Evolutionary conservation across 2,329 filamentous ascomycete species (phyloP).

Genomic region (Mycosphaerella sp.): DNA sequence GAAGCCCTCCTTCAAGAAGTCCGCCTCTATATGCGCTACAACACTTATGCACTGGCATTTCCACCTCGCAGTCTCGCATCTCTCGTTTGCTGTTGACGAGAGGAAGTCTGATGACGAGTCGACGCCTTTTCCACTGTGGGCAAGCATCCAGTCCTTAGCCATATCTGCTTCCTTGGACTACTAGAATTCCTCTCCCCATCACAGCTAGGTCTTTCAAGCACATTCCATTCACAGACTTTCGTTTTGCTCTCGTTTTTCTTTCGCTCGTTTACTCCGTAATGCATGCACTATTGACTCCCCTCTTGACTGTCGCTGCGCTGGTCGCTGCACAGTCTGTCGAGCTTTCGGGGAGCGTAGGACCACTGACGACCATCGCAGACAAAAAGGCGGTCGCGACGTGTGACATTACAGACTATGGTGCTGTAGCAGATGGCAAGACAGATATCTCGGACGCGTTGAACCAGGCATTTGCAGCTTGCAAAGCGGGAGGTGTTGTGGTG

Average conservation of each 20-base stretch:
- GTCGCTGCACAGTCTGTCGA: slow-evolving; percentile 33
- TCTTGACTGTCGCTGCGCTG: slow-evolving; percentile 27
- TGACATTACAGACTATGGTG: slow-evolving; percentile 50
- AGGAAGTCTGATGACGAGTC: neutral
- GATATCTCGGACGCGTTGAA: slow-evolving; percentile 47
- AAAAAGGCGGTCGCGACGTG: slow-evolving; percentile 48
- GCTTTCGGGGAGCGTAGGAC: slow-evolving; percentile 42
- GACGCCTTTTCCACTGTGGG: neutral
- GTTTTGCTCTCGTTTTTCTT: neutral
- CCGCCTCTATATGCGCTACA: neutral
- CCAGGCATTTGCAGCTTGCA: slow-evolving; percentile 47
- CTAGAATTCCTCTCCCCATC: neutral
- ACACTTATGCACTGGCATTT: slow-evolving; percentile 2
- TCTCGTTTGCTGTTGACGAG: neutral
- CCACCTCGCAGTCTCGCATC: neutral
- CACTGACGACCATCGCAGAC: slow-evolving; percentile 36
- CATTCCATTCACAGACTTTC: neutral
- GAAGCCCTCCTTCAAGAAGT: neutral
- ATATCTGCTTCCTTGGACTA: neutral
- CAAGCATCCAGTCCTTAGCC: no score
- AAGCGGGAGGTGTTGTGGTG: slow-evolving; percentile 45
- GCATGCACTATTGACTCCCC: slow-evolving; percentile 14
- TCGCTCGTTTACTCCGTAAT: slow-evolving; percentile 3
- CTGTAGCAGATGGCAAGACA: slow-evolving; percentile 45
- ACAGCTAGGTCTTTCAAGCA: neutral